Evolutionary conservation across 495 filamentous ascomycete genomes (phyloP).

Genomic region (Aspergillus affinis): DNA sequence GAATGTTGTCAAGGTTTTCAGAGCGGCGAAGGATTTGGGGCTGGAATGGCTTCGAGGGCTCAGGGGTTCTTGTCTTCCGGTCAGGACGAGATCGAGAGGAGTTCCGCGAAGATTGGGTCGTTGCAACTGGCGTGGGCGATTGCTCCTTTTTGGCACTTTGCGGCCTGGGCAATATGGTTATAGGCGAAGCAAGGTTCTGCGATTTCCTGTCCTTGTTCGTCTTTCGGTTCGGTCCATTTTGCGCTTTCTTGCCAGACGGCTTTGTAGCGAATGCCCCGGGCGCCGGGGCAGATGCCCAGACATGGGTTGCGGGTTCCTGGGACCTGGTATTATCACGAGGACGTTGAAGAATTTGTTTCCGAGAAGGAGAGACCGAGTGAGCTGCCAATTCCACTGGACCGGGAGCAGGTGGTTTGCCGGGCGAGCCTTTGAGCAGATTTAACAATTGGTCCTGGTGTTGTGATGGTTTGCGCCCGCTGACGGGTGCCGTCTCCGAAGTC

Average conservation of each 20-base stretch:
- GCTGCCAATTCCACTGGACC: conserved; percentile 38
- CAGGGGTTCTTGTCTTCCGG: conserved; percentile 24
- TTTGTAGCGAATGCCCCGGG: conserved; percentile 37
- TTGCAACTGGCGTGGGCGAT: conserved; percentile 14
- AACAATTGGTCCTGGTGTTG: conserved; percentile 44
- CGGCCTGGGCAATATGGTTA: conserved; percentile 47
- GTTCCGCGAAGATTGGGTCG: conserved; percentile 17
- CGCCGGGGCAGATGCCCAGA: conserved; percentile 46
- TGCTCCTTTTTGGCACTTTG: conserved; percentile 36
- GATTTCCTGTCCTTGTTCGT: conserved; percentile 20
- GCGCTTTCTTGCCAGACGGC: conserved; percentile 47
- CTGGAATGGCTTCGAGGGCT: conserved; percentile 52
- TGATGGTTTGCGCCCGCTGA: conserved; percentile 29
- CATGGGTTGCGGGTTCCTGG: conserved; percentile 11
- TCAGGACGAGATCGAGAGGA: conserved; percentile 18
- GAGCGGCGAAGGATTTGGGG: conserved; percentile 61
- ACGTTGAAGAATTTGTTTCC: conserved; percentile 41
- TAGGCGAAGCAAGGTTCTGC: conserved; percentile 35
- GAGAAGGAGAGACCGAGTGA: conserved; percentile 26
- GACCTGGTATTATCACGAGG: conserved; percentile 19
- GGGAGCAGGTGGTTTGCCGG: conserved; percentile 15
- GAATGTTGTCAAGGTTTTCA: conserved; percentile 33
- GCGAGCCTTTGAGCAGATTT: conserved; percentile 35
- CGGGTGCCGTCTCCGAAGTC: conserved; percentile 19
- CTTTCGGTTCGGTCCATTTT: conserved; percentile 29